These are phyloP conservation scores for Coniochaeta hoffmannii DNA, from an alignment of 2,329 filamentous ascomycete genomes.

Conservation along the genomic window DNA sequence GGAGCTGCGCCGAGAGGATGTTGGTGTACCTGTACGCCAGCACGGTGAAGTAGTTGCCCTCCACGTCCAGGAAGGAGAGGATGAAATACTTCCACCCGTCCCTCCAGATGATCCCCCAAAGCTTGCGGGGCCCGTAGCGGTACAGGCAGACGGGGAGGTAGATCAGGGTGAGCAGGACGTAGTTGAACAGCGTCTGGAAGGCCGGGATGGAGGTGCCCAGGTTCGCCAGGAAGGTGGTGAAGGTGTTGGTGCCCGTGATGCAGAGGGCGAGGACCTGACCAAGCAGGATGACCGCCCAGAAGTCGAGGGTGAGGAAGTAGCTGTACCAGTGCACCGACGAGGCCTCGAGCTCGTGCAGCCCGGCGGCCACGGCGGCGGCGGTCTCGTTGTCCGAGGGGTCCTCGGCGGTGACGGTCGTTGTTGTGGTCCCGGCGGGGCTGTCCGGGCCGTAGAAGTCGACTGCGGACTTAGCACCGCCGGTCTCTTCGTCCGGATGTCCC, in stretches of 20 bases:
- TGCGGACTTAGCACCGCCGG: neutral
- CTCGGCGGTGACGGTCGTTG: slow-evolving; percentile 9
- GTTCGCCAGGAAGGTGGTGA: slow-evolving; percentile 64
- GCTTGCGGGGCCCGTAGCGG: slow-evolving; percentile 68
- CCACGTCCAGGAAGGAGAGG: slow-evolving; percentile 85
- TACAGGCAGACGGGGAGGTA: slow-evolving; percentile 77
- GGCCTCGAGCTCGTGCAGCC: slow-evolving; percentile 47
- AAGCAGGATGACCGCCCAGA: slow-evolving; percentile 75
- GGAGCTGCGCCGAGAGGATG: slow-evolving; percentile 83
- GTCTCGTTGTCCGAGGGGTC: slow-evolving; percentile 13
- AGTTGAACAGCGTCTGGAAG: slow-evolving; percentile 95
- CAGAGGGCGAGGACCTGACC: slow-evolving; percentile 83
- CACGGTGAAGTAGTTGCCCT: slow-evolving; percentile 98
- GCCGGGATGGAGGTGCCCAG: slow-evolving; percentile 75
- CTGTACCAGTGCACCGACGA: slow-evolving; percentile 54
- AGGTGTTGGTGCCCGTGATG: slow-evolving; percentile 89
- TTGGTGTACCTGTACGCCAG: slow-evolving; percentile 90
- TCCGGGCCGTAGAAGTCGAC: slow-evolving; percentile 8
- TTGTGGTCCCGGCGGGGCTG: slow-evolving; percentile 12
- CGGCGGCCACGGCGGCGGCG: slow-evolving; percentile 38
- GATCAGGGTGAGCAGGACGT: slow-evolving; percentile 72
- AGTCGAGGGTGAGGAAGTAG: slow-evolving; percentile 78
- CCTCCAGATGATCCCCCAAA: slow-evolving; percentile 51
- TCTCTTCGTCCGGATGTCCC: neutral
- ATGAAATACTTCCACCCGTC: slow-evolving; percentile 94